A percentile compares a stretch with the other conserved stretches of the same genome.
These are phyloP conservation scores for Lentinula lateritia DNA, from an alignment of 768 basidiomycete species.

Conservation along the genomic window DNA sequence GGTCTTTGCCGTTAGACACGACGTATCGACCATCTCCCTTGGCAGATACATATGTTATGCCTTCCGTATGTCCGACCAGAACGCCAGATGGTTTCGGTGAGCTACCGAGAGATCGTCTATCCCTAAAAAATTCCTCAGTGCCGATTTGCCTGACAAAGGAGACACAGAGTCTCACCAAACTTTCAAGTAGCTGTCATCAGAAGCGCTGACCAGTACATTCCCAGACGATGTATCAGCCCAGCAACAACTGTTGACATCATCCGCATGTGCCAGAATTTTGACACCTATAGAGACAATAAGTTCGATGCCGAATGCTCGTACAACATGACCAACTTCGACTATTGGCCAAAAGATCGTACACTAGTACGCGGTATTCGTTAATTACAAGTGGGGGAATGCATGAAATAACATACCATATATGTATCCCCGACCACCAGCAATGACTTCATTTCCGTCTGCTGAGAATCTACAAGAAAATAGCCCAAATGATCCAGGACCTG, in stretches of 20 bases:
- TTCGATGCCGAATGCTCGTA: not conserved
- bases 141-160: constrained; percentile 26
- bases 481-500: constrained; percentile 48
- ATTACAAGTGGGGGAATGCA: not conserved
- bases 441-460: constrained; percentile 91
- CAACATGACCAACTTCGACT: constrained; percentile 39
- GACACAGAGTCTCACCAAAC: constrained; percentile 70
- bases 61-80: constrained; percentile 92
- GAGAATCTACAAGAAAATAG: constrained; percentile 97
- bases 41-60: constrained; percentile 90
- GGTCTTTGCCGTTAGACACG: constrained; percentile 95
- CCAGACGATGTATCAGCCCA: constrained; percentile 93
- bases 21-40: constrained; percentile 96
- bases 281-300: constrained; percentile 27
- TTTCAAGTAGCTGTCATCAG: constrained; percentile 92
- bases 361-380: constrained; percentile 28
- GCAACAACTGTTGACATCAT: constrained; percentile 93
- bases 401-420: constrained; percentile 51
- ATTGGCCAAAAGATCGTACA: constrained; percentile 86
- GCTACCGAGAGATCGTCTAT: constrained; percentile 47
- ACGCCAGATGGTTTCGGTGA: constrained; percentile 84
- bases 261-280: constrained; percentile 78
- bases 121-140: constrained; percentile 29
- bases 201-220: constrained; percentile 92
- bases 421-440: constrained; percentile 85